A percentile compares a stretch with the other conserved stretches of the same genome.
Conservation (phyloP, 2,329 filamentous ascomycete genomes). For the Thyridium curvatum region DNA sequence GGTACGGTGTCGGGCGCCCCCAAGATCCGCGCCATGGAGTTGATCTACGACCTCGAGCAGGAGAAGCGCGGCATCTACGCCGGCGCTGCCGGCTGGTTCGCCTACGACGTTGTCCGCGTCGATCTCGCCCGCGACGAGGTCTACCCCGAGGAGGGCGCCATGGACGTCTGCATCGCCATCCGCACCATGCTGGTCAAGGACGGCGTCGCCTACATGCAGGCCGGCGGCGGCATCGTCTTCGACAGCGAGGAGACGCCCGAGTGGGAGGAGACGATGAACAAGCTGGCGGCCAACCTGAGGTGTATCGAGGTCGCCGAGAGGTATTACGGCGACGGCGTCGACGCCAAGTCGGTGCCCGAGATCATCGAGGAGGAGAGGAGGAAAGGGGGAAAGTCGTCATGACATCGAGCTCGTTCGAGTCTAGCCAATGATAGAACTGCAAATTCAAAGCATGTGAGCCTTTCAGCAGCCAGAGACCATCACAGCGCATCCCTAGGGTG, state of each 20-base stretch:
- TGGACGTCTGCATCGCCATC: constrained; percentile 80
- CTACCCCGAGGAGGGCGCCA: constrained; percentile 66
- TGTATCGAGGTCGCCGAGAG: constrained; percentile 82
- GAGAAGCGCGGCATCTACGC: constrained; percentile 96
- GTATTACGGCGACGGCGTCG: constrained; percentile 29
- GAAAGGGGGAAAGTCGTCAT: not conserved
- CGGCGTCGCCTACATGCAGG: constrained; percentile 83
- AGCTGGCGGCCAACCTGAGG: constrained; percentile 82
- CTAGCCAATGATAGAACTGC: too few relatives aligned
- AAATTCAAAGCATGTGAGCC: too few relatives aligned
- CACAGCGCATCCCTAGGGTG: too few relatives aligned
- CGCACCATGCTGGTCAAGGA: constrained; percentile 94
- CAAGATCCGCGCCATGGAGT: constrained; percentile 93
- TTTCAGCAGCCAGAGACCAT: too few relatives aligned
- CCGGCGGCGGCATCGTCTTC: constrained; percentile 86
- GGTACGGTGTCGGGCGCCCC: constrained; percentile 93
- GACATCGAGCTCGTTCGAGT: too few relatives aligned
- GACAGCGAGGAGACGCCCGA: constrained; percentile 89
- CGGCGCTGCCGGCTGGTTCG: constrained; percentile 94
- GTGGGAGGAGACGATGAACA: constrained; percentile 94
- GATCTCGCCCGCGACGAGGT: constrained; percentile 38
- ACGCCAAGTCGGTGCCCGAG: too few relatives aligned
- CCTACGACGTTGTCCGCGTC: constrained; percentile 65
- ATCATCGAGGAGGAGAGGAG: not conserved
- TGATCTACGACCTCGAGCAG: constrained; percentile 87